Evolutionary conservation across 23 red algal species (phyloP).

Genomic region (Chondrus crispus): DNA sequence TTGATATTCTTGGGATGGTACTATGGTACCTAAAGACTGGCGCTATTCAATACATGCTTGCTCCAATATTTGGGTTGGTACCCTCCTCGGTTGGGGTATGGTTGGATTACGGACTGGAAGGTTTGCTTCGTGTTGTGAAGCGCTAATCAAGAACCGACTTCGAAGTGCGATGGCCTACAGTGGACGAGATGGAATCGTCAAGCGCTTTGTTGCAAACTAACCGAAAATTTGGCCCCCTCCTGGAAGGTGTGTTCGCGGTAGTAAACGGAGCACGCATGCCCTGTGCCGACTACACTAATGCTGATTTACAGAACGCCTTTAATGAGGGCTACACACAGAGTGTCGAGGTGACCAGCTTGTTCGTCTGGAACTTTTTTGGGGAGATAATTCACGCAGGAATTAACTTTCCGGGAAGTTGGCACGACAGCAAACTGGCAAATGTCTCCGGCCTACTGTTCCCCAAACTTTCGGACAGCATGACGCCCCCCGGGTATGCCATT

Average conservation of each 20-base stretch:
- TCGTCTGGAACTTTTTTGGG: not conserved
- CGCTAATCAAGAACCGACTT: not conserved
- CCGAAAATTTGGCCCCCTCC: not conserved
- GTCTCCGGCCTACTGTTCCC: not conserved
- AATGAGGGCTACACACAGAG: not conserved
- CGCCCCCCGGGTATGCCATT: not conserved
- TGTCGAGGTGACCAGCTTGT: not conserved
- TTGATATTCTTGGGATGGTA: not conserved
- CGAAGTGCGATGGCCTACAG: not conserved
- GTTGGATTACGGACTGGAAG: not conserved
- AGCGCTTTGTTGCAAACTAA: not conserved
- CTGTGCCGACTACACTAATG: not conserved
- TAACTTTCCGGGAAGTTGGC: not conserved
- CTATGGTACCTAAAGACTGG: not conserved
- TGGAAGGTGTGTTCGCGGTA: not conserved
- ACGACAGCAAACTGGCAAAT: not conserved
- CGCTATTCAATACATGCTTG: not conserved
- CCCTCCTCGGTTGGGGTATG: not conserved
- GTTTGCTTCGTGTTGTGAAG: not conserved
- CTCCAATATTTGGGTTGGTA: not conserved
- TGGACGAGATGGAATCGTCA: not conserved
- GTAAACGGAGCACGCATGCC: not conserved
- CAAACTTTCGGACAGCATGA: not conserved
- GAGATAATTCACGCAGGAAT: not conserved
- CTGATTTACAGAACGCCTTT: not conserved